These are phyloP conservation scores for Termitomyces sp. DNA, from an alignment of 768 basidiomycete genomes.

Conservation along the genomic window DNA sequence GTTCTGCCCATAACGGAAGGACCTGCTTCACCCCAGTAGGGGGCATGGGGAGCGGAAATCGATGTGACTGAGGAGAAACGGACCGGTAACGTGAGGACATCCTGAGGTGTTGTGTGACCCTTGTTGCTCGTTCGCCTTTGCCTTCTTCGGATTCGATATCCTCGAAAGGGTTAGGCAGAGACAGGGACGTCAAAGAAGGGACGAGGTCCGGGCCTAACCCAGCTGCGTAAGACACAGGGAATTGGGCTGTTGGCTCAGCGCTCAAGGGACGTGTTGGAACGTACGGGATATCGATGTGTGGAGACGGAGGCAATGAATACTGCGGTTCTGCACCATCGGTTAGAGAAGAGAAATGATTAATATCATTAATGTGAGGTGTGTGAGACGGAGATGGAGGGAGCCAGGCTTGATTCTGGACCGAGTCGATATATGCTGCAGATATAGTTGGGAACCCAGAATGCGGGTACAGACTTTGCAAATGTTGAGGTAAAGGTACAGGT, in stretches of 20 bases:
- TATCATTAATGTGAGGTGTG: slow-evolving; percentile 25
- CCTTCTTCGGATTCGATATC: slow-evolving; percentile 43
- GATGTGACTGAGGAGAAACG: slow-evolving; percentile 57
- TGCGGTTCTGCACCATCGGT: slow-evolving; percentile 17
- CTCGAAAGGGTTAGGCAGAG: slow-evolving; percentile 1
- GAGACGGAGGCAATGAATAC: slow-evolving; percentile 31
- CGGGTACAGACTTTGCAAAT: slow-evolving; percentile 25
- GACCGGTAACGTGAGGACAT: slow-evolving; percentile 53
- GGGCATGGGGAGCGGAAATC: slow-evolving; percentile 36
- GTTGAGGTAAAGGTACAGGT: slow-evolving; percentile 19
- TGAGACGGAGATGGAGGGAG: slow-evolving; percentile 33
- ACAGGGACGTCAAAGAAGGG: slow-evolving; percentile 12
- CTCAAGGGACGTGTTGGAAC: slow-evolving; percentile 11
- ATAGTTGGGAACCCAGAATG: slow-evolving; percentile 30
- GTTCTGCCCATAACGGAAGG: not conserved
- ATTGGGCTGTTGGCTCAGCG: slow-evolving; percentile 4
- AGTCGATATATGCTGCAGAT: slow-evolving; percentile 33
- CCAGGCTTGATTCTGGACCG: slow-evolving; percentile 43
- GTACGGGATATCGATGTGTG: slow-evolving; percentile 11
- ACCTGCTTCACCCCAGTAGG: slow-evolving; percentile 13
- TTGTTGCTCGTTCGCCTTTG: slow-evolving; percentile 55
- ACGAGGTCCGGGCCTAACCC: slow-evolving; percentile 14
- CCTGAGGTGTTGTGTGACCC: slow-evolving; percentile 55
- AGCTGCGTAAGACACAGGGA: slow-evolving; percentile 12
- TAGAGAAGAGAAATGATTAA: slow-evolving; percentile 20